Evolutionary conservation across 192 early-diverging fungal species (phyloP), one percentile per base, ranked within the genome.

Genomic region (Backusella macrospora): DNA sequence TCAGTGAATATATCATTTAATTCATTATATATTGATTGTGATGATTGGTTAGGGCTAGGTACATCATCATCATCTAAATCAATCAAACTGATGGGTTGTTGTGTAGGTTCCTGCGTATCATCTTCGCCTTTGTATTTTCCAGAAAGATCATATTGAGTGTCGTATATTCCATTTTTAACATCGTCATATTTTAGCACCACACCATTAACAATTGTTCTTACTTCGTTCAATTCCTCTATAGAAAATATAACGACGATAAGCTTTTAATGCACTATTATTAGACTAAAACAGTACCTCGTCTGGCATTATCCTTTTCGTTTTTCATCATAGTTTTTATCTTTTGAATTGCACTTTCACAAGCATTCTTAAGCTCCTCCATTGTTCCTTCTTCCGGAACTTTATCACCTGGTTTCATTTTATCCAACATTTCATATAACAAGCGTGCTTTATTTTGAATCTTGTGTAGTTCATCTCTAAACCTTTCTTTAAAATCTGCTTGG

Each of bases 401-500:
- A 29, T 84, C 85, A 6, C 86, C 90, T 4, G 90, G 83, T 55
- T 87, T 87, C 44, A 91, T 90, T 43, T 83, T 86, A 68, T 88
- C 88, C 47, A 97, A 78, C 84, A 96, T 92, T 77, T 97, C 94
- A 59, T 90, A 91, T 37, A 99, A 76, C 45, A 95, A 79, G 15
- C 78, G 84, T 0, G 89, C 89, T 64, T 93, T 94, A 65, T 86
- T 84, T 79, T 95, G 90, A 39, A 99, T 92, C 26, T 85, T 86
- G 48, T 95, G 88, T 18, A 98, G 76, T 75, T 96, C 96, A 63
- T 87, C 79, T 29, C 90, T 85, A 48, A 95, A 94, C 72, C 94
- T 89, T 65, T 91, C 82, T 65, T 93, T 92, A 77, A 98, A 98
- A 79, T 99, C 90, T 45, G 93, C 92, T 74, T 93, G 89, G n/a